Percentiles rank a stretch among this genome's conserved stretches.
Evolutionary conservation across 345 rosid genomes (phyloP).

Genomic region (Populus tremula): DNA sequence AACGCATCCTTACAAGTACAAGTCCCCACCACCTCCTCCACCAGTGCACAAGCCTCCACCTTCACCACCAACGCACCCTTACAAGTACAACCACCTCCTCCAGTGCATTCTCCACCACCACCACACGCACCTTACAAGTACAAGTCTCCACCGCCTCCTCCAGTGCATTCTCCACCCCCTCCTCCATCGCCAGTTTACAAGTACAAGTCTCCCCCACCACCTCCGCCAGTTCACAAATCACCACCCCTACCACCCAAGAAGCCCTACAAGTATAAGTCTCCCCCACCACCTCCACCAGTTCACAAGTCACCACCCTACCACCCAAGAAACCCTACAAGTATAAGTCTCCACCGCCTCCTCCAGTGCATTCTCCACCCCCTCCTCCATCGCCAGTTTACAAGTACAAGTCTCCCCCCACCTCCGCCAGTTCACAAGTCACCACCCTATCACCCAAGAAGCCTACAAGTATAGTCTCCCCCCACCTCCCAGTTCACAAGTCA

Average conservation of each 20-base stretch:
- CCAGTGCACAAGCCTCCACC: neutral
- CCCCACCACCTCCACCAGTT: constrained; percentile 5
- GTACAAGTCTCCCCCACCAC: neutral
- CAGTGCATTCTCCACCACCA: neutral
- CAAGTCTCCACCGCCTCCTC: constrained; percentile 33
- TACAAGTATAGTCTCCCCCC: no score
- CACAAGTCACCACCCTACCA: no score
- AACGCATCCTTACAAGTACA: no score
- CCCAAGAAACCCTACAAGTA: no score
- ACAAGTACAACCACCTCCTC: constrained; percentile 13
- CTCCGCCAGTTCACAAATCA: neutral
- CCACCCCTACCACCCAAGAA: constrained; percentile 34
- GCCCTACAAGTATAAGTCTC: constrained; percentile 17
- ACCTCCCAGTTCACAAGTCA: no score
- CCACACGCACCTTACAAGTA: constrained; percentile 40
- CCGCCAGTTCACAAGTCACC: no score
- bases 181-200: constrained; percentile 1
- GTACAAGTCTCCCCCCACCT: constrained; percentile 12
- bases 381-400: constrained; percentile 5
- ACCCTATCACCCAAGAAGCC: no score
- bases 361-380: constrained; percentile 31
- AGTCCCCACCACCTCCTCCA: no score
- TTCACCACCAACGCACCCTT: constrained; percentile 32
- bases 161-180: constrained; percentile 24
- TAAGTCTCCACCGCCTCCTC: constrained; percentile 24